These are phyloP conservation scores for Xylariaceae sp. DNA, from an alignment of 2,329 filamentous ascomycete species.

Conservation along the genomic window DNA sequence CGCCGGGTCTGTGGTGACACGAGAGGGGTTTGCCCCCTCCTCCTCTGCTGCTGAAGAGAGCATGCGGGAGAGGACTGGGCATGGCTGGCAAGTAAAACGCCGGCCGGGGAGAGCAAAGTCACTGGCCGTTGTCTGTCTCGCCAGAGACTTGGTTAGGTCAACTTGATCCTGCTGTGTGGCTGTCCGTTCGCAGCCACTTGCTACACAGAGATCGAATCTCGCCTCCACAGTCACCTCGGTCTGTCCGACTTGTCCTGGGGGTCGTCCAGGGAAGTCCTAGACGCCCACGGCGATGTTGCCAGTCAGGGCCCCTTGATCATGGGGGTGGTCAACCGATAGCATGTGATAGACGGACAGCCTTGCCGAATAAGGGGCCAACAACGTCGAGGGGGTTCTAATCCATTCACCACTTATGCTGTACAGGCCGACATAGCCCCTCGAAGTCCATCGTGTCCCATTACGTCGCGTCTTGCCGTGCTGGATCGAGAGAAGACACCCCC, in stretches of 20 bases:
- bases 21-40: conserved; percentile 13
- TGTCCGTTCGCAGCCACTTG: conserved; percentile 16
- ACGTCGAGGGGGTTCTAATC: background rate
- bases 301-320: conserved; percentile 2
- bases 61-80: background rate
- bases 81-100: conserved; percentile 4
- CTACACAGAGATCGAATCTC: conserved; percentile 10
- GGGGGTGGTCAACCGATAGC: background rate
- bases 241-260: conserved; percentile 9
- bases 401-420: background rate
- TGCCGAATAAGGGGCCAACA: conserved; percentile 1
- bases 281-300: background rate
- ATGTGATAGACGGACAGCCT: background rate
- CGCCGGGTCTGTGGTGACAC: conserved; percentile 16
- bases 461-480: conserved; percentile 15
- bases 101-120: conserved; percentile 1
- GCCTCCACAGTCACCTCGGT: background rate
- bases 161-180: conserved; percentile 12
- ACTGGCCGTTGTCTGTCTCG: background rate
- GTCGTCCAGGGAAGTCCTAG: background rate
- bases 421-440: conserved; percentile 1
- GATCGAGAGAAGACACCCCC: conserved; percentile 25
- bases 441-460: conserved; percentile 16
- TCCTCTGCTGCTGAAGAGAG: conserved; percentile 2
- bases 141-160: background rate